A percentile compares a stretch with the other conserved stretches of the same genome.
Conservation (phyloP, 2,329 filamentous ascomycete genomes). For the Thelonectria blattea region DNA sequence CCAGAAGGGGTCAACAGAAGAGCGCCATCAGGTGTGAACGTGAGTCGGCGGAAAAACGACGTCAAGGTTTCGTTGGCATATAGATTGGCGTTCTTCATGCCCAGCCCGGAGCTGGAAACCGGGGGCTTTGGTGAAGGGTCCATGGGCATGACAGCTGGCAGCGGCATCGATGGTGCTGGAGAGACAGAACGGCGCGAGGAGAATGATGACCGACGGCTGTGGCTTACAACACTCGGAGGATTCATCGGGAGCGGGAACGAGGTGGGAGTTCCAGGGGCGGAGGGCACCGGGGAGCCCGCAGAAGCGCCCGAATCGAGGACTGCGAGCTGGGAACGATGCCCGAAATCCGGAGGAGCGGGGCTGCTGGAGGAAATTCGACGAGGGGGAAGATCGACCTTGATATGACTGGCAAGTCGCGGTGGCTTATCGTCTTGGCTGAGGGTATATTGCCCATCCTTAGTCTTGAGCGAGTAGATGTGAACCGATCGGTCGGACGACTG, state of each 20-base stretch:
- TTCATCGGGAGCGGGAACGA: slow-evolving; percentile 93
- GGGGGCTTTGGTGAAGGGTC: slow-evolving; percentile 85
- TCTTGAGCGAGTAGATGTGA: slow-evolving; percentile 95
- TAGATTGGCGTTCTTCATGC: slow-evolving; percentile 83
- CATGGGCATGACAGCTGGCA: slow-evolving; percentile 94
- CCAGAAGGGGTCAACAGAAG: slow-evolving; percentile 92
- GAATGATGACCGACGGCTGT: slow-evolving; percentile 94
- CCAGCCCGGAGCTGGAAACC: slow-evolving; percentile 59
- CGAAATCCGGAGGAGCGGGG: slow-evolving; percentile 85
- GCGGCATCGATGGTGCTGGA: slow-evolving; percentile 88
- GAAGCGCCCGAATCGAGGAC: slow-evolving; percentile 58
- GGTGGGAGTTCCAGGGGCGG: slow-evolving; percentile 91
- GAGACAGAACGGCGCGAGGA: slow-evolving; percentile 87
- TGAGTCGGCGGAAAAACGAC: slow-evolving; percentile 92
- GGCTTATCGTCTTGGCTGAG: slow-evolving; percentile 71
- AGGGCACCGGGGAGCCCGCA: slow-evolving; percentile 83
- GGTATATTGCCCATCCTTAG: slow-evolving; percentile 94
- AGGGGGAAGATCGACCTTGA: slow-evolving; percentile 87
- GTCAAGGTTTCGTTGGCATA: slow-evolving; percentile 97
- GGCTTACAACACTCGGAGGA: slow-evolving; percentile 84
- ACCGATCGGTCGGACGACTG: slow-evolving; percentile 98
- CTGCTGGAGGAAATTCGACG: slow-evolving; percentile 90
- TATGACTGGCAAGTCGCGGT: slow-evolving; percentile 79
- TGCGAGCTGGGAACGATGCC: slow-evolving; percentile 68
- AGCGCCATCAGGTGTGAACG: slow-evolving; percentile 95